These are phyloP conservation scores for Backusella australiensis DNA, from an alignment of 192 early-diverging fungal genomes.

Conservation along the genomic window DNA sequence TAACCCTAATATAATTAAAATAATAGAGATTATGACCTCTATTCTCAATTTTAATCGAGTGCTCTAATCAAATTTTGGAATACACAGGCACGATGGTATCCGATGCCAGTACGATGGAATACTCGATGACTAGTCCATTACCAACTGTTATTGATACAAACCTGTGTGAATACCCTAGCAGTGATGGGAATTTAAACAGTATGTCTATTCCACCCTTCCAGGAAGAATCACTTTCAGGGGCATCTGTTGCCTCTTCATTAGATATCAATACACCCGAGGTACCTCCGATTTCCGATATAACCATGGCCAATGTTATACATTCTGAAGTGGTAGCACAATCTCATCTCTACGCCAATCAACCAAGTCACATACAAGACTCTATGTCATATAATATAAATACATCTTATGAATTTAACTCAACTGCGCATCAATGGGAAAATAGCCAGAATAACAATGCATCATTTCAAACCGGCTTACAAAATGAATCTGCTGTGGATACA, in stretches of 20 bases:
- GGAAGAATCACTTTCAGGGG: background rate
- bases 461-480: background rate
- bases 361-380: background rate
- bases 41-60: background rate
- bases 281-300: background rate
- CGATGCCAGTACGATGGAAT: background rate
- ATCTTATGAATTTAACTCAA: background rate
- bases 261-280: background rate
- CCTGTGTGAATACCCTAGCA: background rate
- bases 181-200: background rate
- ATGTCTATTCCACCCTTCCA: background rate
- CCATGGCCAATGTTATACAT: background rate
- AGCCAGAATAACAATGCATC: background rate
- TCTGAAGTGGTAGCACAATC: conserved; percentile 1
- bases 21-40: background rate
- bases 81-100: background rate
- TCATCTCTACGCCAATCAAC: background rate
- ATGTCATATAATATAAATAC: background rate
- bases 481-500: background rate
- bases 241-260: background rate
- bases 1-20: background rate
- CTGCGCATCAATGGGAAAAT: conserved; percentile 6
- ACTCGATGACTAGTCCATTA: background rate
- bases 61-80: background rate
- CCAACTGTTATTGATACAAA: background rate